Evolutionary conservation across 2,329 filamentous ascomycete species (phyloP), one percentile per base, ranked within the genome.

Genomic region (Colletotrichum costaricense): DNA sequence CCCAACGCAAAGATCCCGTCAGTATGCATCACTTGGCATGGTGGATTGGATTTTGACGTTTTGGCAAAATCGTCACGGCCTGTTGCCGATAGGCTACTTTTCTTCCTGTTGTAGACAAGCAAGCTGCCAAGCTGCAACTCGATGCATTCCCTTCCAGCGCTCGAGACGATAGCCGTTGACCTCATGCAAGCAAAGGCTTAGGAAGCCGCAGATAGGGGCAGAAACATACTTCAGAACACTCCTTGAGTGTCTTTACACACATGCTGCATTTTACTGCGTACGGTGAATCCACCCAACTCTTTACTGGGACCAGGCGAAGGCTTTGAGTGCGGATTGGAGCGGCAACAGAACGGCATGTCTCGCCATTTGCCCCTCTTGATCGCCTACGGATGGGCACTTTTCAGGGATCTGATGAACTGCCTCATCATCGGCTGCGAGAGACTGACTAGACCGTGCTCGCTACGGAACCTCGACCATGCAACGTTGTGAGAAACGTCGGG

Each of bases 71-170:
- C 35, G 67, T 59, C n/a, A 38, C 46, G 67, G 70, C 49, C 60
- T 59, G 60, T 46, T 73, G 68, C 70, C 60, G 60, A 70, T 70
- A 73, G 67, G 70, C 26, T 28, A 14, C 22, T 35, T 49, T 60
- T 9, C 7, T 19, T 55, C 35, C 58, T 70, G 55, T 49, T n/a
- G 46, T 70, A 28, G 42, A 73, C 60, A 70, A 62, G 46, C 33
- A 62, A 69, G 54, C 62, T 55, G 60, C 70, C 67, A 65, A 73
- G 60, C 55, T 14, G 35, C 60, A 3, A 1, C n/a, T 72, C 66
- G n/a, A n/a, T 28, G 33, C 14, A 54, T 26, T 28, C 24, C 38
- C 12, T 56, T 12, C 11, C 54, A 54, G 55, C 16, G 54, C 35
- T 22, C 19, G 30, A 30, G 22, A 49, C 54, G n/a, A 24, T 6